phyloP scores from a whole-genome alignment of 306 rosid genomes.

The Urtica urens region DNA sequence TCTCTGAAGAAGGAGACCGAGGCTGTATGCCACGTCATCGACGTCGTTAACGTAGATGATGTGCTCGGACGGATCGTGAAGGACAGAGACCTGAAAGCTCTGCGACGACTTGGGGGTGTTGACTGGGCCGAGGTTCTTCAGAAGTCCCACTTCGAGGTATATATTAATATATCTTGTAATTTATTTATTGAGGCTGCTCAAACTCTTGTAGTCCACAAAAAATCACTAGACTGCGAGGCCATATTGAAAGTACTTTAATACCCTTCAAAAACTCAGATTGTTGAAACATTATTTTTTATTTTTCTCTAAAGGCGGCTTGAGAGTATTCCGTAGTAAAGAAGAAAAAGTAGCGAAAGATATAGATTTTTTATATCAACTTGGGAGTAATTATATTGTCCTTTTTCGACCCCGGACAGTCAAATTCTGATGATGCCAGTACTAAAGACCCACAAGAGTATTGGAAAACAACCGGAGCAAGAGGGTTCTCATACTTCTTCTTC shows the following conservation, averaged over 20 bases:
- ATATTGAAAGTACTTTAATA: too few relatives aligned
- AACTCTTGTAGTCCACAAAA: neutral
- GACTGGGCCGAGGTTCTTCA: conserved; percentile 16
- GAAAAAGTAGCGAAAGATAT: too few relatives aligned
- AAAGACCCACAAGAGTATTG: neutral
- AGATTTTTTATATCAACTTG: too few relatives aligned
- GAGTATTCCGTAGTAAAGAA: too few relatives aligned
- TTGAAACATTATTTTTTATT: too few relatives aligned
- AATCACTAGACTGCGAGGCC: too few relatives aligned
- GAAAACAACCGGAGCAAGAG: neutral
- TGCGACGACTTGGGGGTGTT: conserved; percentile 24
- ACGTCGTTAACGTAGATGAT: neutral
- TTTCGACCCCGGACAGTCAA: too few relatives aligned
- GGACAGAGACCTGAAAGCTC: conserved; percentile 19
- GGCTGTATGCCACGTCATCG: neutral
- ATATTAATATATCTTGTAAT: neutral
- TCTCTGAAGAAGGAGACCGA: too few relatives aligned
- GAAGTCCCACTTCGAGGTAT: conserved; percentile 23
- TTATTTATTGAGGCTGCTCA: too few relatives aligned
- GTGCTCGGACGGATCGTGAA: conserved; percentile 26
- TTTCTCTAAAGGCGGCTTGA: too few relatives aligned
- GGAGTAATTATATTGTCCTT: too few relatives aligned
- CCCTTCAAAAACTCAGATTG: too few relatives aligned
- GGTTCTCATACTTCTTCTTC: conserved; percentile 17
- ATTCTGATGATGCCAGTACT: conserved; percentile 3